Evolutionary conservation across 2,329 filamentous ascomycete genomes (phyloP).

Genomic region (Talaromyces sp.): DNA sequence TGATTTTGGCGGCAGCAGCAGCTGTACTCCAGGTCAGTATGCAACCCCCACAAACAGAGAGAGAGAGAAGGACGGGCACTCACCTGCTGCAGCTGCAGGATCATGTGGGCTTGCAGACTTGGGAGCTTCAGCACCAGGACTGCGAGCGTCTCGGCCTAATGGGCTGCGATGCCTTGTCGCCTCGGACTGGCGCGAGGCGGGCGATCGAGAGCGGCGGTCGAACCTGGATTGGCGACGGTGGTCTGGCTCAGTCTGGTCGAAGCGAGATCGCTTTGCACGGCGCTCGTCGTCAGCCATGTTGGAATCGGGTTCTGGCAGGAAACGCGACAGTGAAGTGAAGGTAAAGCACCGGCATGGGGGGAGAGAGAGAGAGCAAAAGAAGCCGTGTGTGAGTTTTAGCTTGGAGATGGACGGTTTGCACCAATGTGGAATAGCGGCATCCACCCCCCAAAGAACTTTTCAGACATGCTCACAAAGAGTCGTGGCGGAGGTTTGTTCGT

Average conservation of each 20-base stretch:
- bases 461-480: background rate
- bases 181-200: constrained; percentile 62
- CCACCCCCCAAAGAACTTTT: background rate
- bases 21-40: constrained; percentile 45
- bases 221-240: constrained; percentile 73
- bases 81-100: constrained; percentile 74
- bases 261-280: constrained; percentile 79
- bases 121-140: constrained; percentile 38
- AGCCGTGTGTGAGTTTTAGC: constrained; percentile 9
- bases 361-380: background rate
- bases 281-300: constrained; percentile 73
- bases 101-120: constrained; percentile 47
- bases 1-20: constrained; percentile 83
- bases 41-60: background rate
- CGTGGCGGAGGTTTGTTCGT: background rate
- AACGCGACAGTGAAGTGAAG: background rate
- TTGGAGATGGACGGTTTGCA: constrained; percentile 4
- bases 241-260: constrained; percentile 85
- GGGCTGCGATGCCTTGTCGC: constrained; percentile 76
- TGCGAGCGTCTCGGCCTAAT: constrained; percentile 50
- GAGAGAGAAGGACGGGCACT: constrained; percentile 11
- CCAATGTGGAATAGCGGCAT: constrained; percentile 10
- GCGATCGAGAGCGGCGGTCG: constrained; percentile 86
- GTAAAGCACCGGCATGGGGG: background rate
- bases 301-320: background rate